A percentile compares a stretch with the other conserved stretches of the same genome.
phyloP scores from a whole-genome alignment of 768 basidiomycete species.

The Macrolepiota albuminosa region DNA sequence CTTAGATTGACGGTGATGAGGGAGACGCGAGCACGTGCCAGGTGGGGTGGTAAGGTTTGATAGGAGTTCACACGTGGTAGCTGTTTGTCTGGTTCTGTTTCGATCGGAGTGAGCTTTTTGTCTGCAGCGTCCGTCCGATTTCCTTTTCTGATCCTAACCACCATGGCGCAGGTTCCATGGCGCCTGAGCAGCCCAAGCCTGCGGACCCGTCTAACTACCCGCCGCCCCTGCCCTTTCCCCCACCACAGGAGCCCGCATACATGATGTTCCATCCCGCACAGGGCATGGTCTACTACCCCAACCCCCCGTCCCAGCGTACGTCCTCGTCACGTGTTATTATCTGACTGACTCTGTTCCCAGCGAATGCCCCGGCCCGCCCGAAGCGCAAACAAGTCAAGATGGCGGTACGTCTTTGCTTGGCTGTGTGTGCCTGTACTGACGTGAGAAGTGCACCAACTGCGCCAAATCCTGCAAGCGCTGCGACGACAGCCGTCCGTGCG shows the following conservation, averaged over 20 bases:
- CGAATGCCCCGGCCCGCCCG: slow-evolving; percentile 34
- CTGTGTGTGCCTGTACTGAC: neutral
- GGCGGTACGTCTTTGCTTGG: slow-evolving; percentile 41
- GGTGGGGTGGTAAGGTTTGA: neutral
- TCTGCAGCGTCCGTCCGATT: neutral
- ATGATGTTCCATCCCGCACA: slow-evolving; percentile 37
- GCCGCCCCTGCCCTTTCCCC: slow-evolving; percentile 35
- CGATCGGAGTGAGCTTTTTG: slow-evolving; percentile 13
- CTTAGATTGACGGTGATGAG: too few species aligned
- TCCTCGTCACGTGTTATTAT: neutral
- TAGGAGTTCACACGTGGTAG: slow-evolving; percentile 9
- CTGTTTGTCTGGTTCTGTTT: slow-evolving; percentile 1
- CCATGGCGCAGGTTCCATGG: slow-evolving; percentile 16
- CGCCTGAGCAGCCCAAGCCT: slow-evolving; percentile 30
- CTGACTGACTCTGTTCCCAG: neutral
- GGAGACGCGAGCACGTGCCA: slow-evolving; percentile 16
- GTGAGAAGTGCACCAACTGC: slow-evolving; percentile 68
- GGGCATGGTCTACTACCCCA: slow-evolving; percentile 39
- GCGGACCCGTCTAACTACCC: slow-evolving; percentile 19
- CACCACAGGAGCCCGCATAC: slow-evolving; percentile 31
- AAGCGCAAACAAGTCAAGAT: slow-evolving; percentile 90
- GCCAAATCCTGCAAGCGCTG: slow-evolving; percentile 88
- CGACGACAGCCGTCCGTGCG: slow-evolving; percentile 84
- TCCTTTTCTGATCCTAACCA: neutral
- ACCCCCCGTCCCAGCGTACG: slow-evolving; percentile 33